phyloP scores from a whole-genome alignment of 1,139 yeast genomes.

The Suhomyces choctaworum region DNA sequence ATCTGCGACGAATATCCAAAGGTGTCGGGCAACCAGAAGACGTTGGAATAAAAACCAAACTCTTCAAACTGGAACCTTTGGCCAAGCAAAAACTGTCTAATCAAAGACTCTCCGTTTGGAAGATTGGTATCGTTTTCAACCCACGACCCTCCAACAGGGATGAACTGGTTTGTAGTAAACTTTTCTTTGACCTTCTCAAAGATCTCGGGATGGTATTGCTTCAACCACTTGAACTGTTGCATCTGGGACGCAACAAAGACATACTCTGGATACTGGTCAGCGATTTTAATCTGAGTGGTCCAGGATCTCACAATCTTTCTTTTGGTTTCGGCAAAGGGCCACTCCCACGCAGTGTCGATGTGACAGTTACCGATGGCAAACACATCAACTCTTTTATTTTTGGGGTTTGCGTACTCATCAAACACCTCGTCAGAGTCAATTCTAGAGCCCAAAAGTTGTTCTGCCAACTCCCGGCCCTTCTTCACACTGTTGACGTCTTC shows the following conservation, averaged over 20 bases:
- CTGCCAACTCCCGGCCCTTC: conserved; percentile 68
- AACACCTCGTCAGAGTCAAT: conserved; percentile 65
- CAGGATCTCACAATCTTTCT: conserved; percentile 91
- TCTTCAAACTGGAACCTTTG: conserved; percentile 79
- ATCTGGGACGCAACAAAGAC: conserved; percentile 94
- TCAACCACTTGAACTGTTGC: conserved; percentile 93
- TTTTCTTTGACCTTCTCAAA: conserved; percentile 64
- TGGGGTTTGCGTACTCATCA: conserved; percentile 29
- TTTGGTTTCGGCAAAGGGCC: conserved; percentile 97
- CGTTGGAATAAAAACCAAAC: conserved; percentile 71
- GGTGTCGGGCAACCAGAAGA: conserved; percentile 96
- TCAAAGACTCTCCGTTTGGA: conserved; percentile 88
- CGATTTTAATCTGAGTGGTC: conserved; percentile 86
- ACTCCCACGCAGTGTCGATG: conserved; percentile 95
- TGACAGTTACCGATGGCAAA: conserved; percentile 93
- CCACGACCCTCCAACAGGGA: conserved; percentile 97
- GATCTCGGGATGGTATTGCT: conserved; percentile 79
- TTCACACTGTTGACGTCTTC: conserved; percentile 48
- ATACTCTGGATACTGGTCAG: conserved; percentile 89
- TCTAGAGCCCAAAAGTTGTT: conserved; percentile 60
- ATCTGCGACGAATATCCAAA: conserved; percentile 95
- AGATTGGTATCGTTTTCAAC: conserved; percentile 95
- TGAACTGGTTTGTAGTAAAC: conserved; percentile 69
- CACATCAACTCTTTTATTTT: conserved; percentile 46
- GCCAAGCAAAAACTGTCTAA: conserved; percentile 86